phyloP scores from a whole-genome alignment of 305 asterid genomes.

The Solanum hybrid region DNA sequence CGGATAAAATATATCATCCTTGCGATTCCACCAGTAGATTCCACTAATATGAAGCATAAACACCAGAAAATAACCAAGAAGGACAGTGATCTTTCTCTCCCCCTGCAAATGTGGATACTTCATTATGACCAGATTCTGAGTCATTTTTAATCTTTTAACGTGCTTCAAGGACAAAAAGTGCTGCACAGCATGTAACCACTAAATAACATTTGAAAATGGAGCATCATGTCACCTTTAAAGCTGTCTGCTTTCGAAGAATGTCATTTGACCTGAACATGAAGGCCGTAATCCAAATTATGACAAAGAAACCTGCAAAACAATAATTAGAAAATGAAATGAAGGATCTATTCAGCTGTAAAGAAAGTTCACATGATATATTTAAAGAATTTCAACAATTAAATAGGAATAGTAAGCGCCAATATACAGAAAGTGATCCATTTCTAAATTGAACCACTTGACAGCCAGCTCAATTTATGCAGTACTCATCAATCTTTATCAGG shows the following conservation, averaged over 20 bases:
- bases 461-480: background rate
- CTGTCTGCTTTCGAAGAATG: slow-evolving; percentile 81
- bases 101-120: slow-evolving; percentile 45
- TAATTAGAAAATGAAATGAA: background rate
- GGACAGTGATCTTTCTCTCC: slow-evolving; percentile 61
- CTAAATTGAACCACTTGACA: background rate
- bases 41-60: slow-evolving; percentile 59
- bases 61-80: slow-evolving; percentile 42
- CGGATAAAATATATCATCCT: slow-evolving; percentile 53
- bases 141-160: background rate
- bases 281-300: slow-evolving; percentile 60
- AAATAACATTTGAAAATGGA: background rate
- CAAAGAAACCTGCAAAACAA: slow-evolving; percentile 34
- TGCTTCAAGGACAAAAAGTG: slow-evolving; percentile 1
- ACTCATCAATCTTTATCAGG: background rate
- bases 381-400: background rate
- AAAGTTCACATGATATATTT: background rate
- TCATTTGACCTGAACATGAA: slow-evolving; percentile 83
- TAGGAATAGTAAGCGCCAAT: background rate
- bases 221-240: slow-evolving; percentile 56
- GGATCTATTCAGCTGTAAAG: background rate
- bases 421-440: background rate
- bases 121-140: slow-evolving; percentile 1
- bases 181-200: background rate
- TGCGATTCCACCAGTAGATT: slow-evolving; percentile 71